Evolutionary conservation across 345 rosid species (phyloP).

Genomic region (Salix dunnii): DNA sequence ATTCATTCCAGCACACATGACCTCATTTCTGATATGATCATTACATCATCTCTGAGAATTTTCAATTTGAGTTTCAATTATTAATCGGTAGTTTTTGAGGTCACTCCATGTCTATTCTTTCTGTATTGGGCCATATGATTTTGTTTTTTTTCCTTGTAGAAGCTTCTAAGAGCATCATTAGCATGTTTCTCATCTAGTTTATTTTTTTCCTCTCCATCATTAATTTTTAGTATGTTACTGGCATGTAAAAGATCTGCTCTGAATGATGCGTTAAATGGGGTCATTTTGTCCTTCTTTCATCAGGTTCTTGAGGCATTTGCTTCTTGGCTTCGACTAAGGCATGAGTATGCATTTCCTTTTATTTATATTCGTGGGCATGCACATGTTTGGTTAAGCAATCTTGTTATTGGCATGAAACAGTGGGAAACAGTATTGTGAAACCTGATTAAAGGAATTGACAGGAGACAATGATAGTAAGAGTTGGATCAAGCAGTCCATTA

Average conservation of each 20-base stretch:
- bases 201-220: background rate
- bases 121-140: background rate
- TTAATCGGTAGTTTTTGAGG: background rate
- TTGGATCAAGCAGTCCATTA: background rate
- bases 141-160: background rate
- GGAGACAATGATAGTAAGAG: background rate
- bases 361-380: background rate
- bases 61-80: background rate
- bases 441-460: background rate
- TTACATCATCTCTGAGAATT: background rate
- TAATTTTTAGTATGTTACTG: constrained; percentile 1
- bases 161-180: background rate
- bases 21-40: background rate
- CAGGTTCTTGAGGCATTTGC: constrained; percentile 99
- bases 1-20: background rate
- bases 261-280: constrained; percentile 15
- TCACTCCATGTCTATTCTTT: background rate
- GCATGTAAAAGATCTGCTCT: background rate
- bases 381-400: background rate
- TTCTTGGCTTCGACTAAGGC: constrained; percentile 92
- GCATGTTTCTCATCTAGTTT: background rate
- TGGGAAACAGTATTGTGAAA: background rate
- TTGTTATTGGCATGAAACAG: constrained; percentile 2
- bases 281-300: constrained; percentile 24
- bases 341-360: constrained; percentile 52